A percentile compares a stretch with the other conserved stretches of the same genome.
phyloP scores from a whole-genome alignment of 371 early-diverging fungal species.

The Mortierella sp. region DNA sequence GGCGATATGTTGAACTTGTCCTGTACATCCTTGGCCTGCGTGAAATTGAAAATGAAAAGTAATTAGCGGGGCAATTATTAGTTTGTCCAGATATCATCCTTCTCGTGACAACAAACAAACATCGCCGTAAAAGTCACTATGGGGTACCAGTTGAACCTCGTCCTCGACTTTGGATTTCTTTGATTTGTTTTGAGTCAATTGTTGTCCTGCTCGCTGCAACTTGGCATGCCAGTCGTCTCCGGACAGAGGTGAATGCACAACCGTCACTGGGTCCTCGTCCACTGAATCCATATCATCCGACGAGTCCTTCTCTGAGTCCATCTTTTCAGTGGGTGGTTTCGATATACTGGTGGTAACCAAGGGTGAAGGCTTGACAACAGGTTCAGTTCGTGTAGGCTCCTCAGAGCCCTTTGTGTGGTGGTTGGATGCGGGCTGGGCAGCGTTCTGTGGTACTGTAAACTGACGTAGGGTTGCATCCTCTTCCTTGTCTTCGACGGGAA shows the following conservation, averaged over 20 bases:
- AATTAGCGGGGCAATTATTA: neutral
- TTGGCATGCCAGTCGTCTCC: slow-evolving; percentile 38
- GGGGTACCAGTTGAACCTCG: slow-evolving; percentile 60
- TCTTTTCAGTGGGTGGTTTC: slow-evolving; percentile 2
- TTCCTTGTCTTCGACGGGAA: slow-evolving; percentile 17
- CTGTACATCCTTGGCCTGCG: slow-evolving; percentile 69
- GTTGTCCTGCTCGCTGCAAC: slow-evolving; percentile 35
- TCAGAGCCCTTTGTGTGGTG: neutral
- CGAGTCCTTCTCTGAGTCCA: slow-evolving; percentile 11
- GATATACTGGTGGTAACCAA: neutral
- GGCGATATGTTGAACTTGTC: slow-evolving; percentile 73
- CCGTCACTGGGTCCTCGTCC: slow-evolving; percentile 37
- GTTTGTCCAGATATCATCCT: neutral
- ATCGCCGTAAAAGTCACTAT: too few species aligned
- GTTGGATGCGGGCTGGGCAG: neutral
- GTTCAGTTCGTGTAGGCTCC: neutral
- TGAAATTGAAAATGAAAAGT: neutral
- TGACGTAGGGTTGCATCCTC: slow-evolving; percentile 47
- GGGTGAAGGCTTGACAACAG: slow-evolving; percentile 15
- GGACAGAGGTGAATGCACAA: slow-evolving; percentile 33
- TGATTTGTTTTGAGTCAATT: slow-evolving; percentile 7
- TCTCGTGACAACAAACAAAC: neutral
- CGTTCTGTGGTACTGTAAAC: slow-evolving; percentile 7
- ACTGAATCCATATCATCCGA: slow-evolving; percentile 20
- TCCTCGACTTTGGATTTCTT: slow-evolving; percentile 47